These are phyloP conservation scores for Globisporangium ultimum DNA, from an alignment of 352 stramenopile species.

Conservation along the genomic window DNA sequence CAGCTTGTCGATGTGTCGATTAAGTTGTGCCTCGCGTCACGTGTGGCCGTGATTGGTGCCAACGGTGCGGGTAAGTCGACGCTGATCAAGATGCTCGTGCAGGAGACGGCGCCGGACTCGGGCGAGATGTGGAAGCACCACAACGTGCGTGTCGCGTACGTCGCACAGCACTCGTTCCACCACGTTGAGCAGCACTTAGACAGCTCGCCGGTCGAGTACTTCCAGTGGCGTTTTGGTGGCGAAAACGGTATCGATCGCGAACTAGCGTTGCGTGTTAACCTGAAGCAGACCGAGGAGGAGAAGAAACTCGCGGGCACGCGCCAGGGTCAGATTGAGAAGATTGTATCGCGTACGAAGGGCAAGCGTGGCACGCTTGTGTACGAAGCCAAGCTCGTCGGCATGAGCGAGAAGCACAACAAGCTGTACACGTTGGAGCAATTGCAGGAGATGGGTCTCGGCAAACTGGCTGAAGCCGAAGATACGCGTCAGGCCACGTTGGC, in stretches of 20 bases:
- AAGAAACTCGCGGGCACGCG: slow-evolving; percentile 89
- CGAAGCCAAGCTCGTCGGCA: slow-evolving; percentile 87
- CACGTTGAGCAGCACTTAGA: slow-evolving; percentile 95
- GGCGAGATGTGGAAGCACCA: slow-evolving; percentile 83
- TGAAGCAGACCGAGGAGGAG: slow-evolving; percentile 92
- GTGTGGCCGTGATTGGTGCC: slow-evolving; percentile 95
- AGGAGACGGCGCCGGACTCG: slow-evolving; percentile 73
- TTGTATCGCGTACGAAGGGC: slow-evolving; percentile 86
- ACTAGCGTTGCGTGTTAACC: slow-evolving; percentile 82
- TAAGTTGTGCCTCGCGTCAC: slow-evolving; percentile 94
- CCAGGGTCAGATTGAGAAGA: slow-evolving; percentile 91
- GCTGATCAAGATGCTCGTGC: slow-evolving; percentile 95
- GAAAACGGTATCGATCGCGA: slow-evolving; percentile 95
- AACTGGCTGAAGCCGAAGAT: slow-evolving; percentile 62
- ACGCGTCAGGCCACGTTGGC: slow-evolving; percentile 59
- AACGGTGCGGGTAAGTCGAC: slow-evolving; percentile 98
- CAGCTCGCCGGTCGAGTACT: slow-evolving; percentile 96
- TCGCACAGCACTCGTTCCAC: slow-evolving; percentile 97
- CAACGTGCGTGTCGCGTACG: slow-evolving; percentile 94
- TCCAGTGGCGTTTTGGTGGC: slow-evolving; percentile 95
- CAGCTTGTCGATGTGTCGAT: slow-evolving; percentile 92
- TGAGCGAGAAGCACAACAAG: slow-evolving; percentile 61
- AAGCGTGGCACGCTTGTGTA: slow-evolving; percentile 82
- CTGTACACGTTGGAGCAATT: slow-evolving; percentile 67
- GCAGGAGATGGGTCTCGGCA: slow-evolving; percentile 62